Evolutionary conservation across 1,139 yeast genomes (phyloP).

Genomic region (Blastobotrys persicus): DNA sequence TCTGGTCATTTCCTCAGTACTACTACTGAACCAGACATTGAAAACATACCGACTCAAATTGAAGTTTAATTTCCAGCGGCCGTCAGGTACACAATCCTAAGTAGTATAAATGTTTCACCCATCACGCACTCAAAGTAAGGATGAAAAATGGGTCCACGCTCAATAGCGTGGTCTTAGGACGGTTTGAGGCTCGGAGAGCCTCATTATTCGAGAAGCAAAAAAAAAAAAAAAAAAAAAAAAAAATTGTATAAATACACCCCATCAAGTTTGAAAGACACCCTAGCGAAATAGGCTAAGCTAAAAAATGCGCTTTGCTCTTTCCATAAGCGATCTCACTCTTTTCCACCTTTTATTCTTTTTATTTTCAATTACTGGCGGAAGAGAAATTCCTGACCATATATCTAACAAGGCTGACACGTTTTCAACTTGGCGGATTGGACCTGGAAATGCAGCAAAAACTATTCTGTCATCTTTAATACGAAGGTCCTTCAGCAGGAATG

Average conservation of each 20-base stretch:
- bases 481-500: background rate
- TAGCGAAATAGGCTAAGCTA: background rate
- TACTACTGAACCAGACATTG: too few relatives aligned
- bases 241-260: background rate
- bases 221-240: background rate
- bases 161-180: too few relatives aligned
- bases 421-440: background rate
- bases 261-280: background rate
- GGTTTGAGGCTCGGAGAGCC: too few relatives aligned
- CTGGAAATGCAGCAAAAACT: constrained; percentile 1
- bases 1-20: too few relatives aligned
- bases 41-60: too few relatives aligned
- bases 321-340: background rate
- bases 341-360: background rate
- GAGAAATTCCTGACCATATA: constrained; percentile 3
- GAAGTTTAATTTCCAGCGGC: too few relatives aligned
- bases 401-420: background rate
- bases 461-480: background rate
- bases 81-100: too few relatives aligned
- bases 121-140: too few relatives aligned
- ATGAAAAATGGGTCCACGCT: too few relatives aligned
- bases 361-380: background rate
- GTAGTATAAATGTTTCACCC: too few relatives aligned
- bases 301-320: background rate
- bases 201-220: background rate